phyloP scores from a whole-genome alignment of 768 basidiomycete genomes.

The Collybia sp. region DNA sequence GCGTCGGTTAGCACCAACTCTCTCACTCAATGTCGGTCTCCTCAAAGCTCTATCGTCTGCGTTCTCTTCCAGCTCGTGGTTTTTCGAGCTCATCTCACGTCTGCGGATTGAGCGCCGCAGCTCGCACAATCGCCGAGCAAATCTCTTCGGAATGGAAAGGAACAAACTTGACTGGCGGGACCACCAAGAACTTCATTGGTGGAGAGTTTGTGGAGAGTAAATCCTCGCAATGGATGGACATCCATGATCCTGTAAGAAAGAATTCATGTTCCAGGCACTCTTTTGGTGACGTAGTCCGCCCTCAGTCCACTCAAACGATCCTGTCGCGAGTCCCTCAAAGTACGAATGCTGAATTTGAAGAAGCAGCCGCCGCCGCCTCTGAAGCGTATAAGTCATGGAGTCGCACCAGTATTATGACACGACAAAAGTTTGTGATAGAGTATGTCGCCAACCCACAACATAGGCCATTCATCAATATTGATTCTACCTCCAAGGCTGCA shows the following conservation, averaged over 20 bases:
- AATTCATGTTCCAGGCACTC: not conserved
- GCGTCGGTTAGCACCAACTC: not conserved
- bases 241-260: conserved; percentile 78
- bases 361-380: conserved; percentile 79
- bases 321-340: conserved; percentile 91
- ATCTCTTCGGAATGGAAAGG: conserved; percentile 81
- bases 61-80: conserved; percentile 19
- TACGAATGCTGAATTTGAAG: conserved; percentile 71
- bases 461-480: not conserved
- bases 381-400: conserved; percentile 90
- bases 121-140: conserved; percentile 59
- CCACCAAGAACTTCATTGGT: conserved; percentile 88
- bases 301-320: conserved; percentile 84
- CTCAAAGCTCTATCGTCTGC: conserved; percentile 22
- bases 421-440: conserved; percentile 90
- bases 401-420: conserved; percentile 73
- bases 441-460: conserved; percentile 31
- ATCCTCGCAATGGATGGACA: conserved; percentile 75
- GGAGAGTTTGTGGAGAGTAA: conserved; percentile 88
- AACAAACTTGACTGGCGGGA: conserved; percentile 79
- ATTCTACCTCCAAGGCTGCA: conserved; percentile 62
- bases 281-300: conserved; percentile 1
- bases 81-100: conserved; percentile 45
- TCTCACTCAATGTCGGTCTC: conserved; percentile 24
- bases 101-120: conserved; percentile 46